These are phyloP conservation scores for Ogataea paradorogensis DNA, from an alignment of 805 yeast species.

Conservation along the genomic window DNA sequence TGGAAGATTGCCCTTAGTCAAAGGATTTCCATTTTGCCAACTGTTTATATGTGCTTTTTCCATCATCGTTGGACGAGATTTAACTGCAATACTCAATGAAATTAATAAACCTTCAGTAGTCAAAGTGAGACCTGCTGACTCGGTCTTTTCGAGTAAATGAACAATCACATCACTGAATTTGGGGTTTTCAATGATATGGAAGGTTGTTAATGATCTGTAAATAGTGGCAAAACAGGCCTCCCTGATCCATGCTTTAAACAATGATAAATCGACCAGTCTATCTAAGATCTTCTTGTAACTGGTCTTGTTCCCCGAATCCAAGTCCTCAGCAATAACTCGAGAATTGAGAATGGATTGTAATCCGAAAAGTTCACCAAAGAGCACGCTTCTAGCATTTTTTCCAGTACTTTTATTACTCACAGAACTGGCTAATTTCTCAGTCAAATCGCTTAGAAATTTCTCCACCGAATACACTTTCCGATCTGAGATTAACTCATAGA, in stretches of 20 bases:
- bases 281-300: constrained; percentile 42
- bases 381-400: constrained; percentile 71
- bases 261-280: constrained; percentile 54
- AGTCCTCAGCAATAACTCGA: constrained; percentile 33
- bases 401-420: constrained; percentile 57
- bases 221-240: constrained; percentile 77
- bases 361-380: constrained; percentile 86
- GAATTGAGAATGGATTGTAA: constrained; percentile 69
- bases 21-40: constrained; percentile 77
- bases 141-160: constrained; percentile 39
- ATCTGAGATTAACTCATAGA: constrained; percentile 33
- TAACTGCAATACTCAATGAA: constrained; percentile 50
- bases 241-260: constrained; percentile 76
- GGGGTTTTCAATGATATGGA: constrained; percentile 21
- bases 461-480: constrained; percentile 37
- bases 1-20: constrained; percentile 65
- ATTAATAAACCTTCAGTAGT: constrained; percentile 82
- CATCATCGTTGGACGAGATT: constrained; percentile 17
- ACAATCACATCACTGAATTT: constrained; percentile 16
- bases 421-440: constrained; percentile 36
- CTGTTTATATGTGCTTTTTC: constrained; percentile 25
- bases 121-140: constrained; percentile 52
- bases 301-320: constrained; percentile 21
- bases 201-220: constrained; percentile 44
- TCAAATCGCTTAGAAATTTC: constrained; percentile 36